Percentiles rank a stretch among this genome's conserved stretches.
These are phyloP conservation scores for Theobroma cacao DNA, from an alignment of 345 rosid species.

Conservation along the genomic window DNA sequence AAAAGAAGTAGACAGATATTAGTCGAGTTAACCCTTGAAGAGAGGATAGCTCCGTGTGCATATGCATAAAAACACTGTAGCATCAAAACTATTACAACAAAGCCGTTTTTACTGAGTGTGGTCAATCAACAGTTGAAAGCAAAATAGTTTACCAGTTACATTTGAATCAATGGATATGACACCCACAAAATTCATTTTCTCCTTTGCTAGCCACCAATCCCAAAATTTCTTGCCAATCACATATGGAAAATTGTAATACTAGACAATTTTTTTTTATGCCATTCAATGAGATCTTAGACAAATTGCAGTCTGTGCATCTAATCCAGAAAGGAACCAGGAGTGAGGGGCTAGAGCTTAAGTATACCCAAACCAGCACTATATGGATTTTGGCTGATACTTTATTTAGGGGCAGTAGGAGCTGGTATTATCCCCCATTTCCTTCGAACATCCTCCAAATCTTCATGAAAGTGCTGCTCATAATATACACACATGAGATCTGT, in stretches of 20 bases:
- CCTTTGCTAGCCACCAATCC: neutral
- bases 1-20: no score
- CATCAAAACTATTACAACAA: no score
- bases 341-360: neutral
- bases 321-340: neutral
- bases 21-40: no score
- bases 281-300: neutral
- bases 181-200: neutral
- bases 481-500: conserved; percentile 69
- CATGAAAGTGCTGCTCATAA: conserved; percentile 62
- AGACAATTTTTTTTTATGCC: neutral
- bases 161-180: neutral
- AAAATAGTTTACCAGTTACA: neutral
- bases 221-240: neutral
- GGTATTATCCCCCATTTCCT: conserved; percentile 58
- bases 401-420: conserved; percentile 43
- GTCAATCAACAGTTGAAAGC: neutral
- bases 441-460: conserved; percentile 69
- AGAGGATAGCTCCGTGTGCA: no score
- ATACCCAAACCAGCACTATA: neutral
- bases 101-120: no score
- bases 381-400: conserved; percentile 1
- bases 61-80: no score
- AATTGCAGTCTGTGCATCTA: neutral
- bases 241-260: neutral